Evolutionary conservation across 768 basidiomycete genomes (phyloP).

Genomic region (Hydnum rufescens): DNA sequence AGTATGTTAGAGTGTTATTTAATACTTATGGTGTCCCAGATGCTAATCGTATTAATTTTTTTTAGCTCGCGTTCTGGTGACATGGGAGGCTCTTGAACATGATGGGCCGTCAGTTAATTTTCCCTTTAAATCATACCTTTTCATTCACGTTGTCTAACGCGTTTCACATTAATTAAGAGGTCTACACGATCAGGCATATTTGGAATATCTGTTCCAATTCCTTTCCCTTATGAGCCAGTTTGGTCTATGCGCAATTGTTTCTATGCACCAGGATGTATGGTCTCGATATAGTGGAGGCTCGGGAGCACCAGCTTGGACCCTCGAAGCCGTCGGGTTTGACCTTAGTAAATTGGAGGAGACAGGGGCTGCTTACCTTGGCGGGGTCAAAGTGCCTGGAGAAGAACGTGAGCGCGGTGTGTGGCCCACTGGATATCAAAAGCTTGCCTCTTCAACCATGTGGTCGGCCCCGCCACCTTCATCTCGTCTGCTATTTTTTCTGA

Average conservation of each 20-base stretch:
- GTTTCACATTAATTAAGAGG: conserved; percentile 25
- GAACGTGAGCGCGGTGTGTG: conserved; percentile 70
- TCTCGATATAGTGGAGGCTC: conserved; percentile 88
- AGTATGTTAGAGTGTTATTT: conserved; percentile 32
- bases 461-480: too few species aligned
- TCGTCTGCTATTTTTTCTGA: neutral
- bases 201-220: conserved; percentile 54
- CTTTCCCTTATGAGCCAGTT: conserved; percentile 51
- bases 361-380: conserved; percentile 73
- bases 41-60: too few species aligned
- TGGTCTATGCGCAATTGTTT: conserved; percentile 53
- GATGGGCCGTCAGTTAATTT: conserved; percentile 69
- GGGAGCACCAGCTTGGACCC: conserved; percentile 92
- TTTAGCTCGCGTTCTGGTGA: conserved; percentile 75
- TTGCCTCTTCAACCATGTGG: conserved; percentile 85
- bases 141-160: neutral
- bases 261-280: conserved; percentile 90
- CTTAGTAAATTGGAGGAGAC: conserved; percentile 57
- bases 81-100: conserved; percentile 96
- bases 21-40: too few species aligned
- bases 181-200: conserved; percentile 64
- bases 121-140: neutral
- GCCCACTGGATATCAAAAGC: conserved; percentile 88
- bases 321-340: conserved; percentile 73
- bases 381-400: conserved; percentile 52